These are phyloP conservation scores for Trebouxia sp. DNA, from an alignment of 139 green algal genomes.

Conservation along the genomic window DNA sequence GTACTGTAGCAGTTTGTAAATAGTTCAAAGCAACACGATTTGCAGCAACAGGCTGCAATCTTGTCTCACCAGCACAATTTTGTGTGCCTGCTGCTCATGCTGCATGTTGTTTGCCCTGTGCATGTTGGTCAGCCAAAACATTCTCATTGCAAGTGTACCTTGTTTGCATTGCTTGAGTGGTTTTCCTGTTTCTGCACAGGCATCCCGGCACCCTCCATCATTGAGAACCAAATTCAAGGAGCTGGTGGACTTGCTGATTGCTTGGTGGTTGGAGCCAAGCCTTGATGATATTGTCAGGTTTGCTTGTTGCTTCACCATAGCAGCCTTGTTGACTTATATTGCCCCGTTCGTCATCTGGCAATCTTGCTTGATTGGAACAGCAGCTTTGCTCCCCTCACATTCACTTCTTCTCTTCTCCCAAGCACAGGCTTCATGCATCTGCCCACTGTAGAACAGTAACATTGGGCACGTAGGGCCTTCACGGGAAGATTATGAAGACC, in stretches of 20 bases:
- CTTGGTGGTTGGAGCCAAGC: slow-evolving; percentile 56
- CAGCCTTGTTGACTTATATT: too few species aligned
- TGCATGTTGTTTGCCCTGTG: neutral
- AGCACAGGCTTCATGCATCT: neutral
- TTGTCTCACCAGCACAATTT: neutral
- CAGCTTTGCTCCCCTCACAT: neutral
- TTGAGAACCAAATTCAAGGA: slow-evolving; percentile 38
- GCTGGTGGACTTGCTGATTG: slow-evolving; percentile 54
- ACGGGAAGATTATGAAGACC: too few species aligned
- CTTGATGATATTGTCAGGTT: slow-evolving; percentile 32
- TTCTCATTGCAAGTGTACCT: neutral
- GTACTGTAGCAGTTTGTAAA: too few species aligned
- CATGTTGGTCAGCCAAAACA: neutral
- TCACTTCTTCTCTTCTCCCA: too few species aligned
- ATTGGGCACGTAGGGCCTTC: too few species aligned
- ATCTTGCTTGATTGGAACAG: too few species aligned
- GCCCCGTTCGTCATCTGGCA: too few species aligned
- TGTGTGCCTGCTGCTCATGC: neutral
- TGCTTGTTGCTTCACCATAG: neutral
- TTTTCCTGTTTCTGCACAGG: too few species aligned
- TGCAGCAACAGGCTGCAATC: neutral
- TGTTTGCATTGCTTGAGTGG: neutral
- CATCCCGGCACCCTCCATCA: slow-evolving; percentile 30
- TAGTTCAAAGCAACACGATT: too few species aligned
- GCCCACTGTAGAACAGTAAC: neutral